Conservation (phyloP, 345 rosid genomes). For the Alliaria petiolata region DNA sequence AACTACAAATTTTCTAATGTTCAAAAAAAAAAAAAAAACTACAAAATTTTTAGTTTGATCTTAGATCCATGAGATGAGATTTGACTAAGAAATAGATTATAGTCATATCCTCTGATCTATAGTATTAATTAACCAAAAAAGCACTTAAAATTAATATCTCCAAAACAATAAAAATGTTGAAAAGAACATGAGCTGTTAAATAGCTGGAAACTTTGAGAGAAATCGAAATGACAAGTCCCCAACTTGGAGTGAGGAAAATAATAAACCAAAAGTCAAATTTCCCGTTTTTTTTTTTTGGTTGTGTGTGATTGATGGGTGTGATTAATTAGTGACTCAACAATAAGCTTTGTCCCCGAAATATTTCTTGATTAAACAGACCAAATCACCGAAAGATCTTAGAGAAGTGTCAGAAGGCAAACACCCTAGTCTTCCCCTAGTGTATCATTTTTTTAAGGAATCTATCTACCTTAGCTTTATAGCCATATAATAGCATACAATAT, state of each 20-base stretch:
- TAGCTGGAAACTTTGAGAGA: constrained; percentile 9
- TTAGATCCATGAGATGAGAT: neutral
- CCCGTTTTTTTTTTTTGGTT: neutral
- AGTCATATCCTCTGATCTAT: neutral
- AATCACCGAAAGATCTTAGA: neutral
- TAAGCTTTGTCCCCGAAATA: neutral
- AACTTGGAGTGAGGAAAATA: constrained; percentile 12
- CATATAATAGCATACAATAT: neutral
- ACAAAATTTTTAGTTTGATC: no score
- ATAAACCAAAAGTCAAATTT: neutral
- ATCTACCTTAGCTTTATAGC: constrained; percentile 6
- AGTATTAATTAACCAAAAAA: neutral
- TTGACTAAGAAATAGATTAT: neutral
- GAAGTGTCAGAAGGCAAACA: constrained; percentile 26
- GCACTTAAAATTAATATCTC: neutral
- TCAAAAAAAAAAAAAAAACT: no score
- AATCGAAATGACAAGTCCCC: constrained; percentile 30
- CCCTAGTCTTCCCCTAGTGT: constrained; percentile 18
- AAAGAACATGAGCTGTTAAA: constrained; percentile 19
- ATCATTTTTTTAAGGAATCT: constrained; percentile 27
- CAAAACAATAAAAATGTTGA: neutral
- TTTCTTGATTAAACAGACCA: constrained; percentile 8
- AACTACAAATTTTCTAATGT: neutral
- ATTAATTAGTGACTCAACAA: constrained; percentile 17
- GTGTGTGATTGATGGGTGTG: constrained; percentile 13